Evolutionary conservation across 768 basidiomycete genomes (phyloP).

Genomic region (Cystobasidium ongulense): DNA sequence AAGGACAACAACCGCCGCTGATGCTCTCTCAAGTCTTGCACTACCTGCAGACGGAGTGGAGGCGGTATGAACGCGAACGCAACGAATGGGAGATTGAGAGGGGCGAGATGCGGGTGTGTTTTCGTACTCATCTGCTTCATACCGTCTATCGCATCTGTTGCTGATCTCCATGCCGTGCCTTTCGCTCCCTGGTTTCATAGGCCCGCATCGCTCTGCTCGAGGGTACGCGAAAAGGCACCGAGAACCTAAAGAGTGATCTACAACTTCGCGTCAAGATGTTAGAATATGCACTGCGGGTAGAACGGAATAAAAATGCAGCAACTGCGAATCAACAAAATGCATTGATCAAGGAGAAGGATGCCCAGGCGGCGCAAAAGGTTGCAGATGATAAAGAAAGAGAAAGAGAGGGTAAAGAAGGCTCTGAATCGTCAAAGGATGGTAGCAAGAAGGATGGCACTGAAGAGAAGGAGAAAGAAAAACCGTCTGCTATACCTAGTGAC

Average conservation of each 20-base stretch:
- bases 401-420: constrained; percentile 12
- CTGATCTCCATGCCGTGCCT: background rate
- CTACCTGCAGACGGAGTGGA: constrained; percentile 96
- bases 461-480: constrained; percentile 1
- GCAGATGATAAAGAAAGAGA: constrained; percentile 17
- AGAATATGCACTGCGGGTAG: constrained; percentile 90
- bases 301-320: constrained; percentile 50
- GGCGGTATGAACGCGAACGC: constrained; percentile 91
- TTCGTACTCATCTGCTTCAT: background rate
- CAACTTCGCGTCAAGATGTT: constrained; percentile 98
- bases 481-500: constrained; percentile 4
- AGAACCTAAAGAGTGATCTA: constrained; percentile 91
- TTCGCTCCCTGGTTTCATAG: constrained; percentile 47
- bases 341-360: background rate
- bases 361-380: background rate
- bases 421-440: background rate
- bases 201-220: constrained; percentile 95
- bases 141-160: no score
- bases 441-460: background rate
- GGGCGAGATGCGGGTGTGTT: constrained; percentile 91
- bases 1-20: constrained; percentile 5
- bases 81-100: constrained; percentile 99
- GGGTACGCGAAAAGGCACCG: constrained; percentile 91
- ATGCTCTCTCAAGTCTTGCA: constrained; percentile 59
- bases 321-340: constrained; percentile 3